These are phyloP conservation scores for Ceratocystis cacaofunesta DNA, from an alignment of 2,329 filamentous ascomycete species.

Conservation along the genomic window DNA sequence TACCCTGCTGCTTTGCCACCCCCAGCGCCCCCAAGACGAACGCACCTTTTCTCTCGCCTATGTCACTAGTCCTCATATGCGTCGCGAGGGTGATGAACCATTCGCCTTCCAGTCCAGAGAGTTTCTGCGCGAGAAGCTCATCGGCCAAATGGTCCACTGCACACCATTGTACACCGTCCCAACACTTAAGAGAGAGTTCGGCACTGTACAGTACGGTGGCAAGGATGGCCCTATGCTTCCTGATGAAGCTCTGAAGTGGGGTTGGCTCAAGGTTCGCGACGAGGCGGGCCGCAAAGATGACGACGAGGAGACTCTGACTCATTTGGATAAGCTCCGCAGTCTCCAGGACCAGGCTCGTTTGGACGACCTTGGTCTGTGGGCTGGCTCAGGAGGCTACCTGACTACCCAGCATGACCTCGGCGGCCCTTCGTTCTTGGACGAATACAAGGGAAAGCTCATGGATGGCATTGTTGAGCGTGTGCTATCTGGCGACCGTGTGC, in stretches of 20 bases:
- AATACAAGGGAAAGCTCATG: slow-evolving; percentile 73
- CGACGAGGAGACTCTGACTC: slow-evolving; percentile 53
- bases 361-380: slow-evolving; percentile 72
- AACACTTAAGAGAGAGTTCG: slow-evolving; percentile 75
- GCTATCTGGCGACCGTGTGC: slow-evolving; percentile 76
- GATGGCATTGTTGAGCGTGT: slow-evolving; percentile 84
- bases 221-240: slow-evolving; percentile 64
- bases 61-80: slow-evolving; percentile 74
- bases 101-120: slow-evolving; percentile 92
- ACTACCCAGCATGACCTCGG: slow-evolving; percentile 69
- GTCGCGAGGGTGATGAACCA: slow-evolving; percentile 79
- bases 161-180: slow-evolving; percentile 77
- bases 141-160: slow-evolving; percentile 80
- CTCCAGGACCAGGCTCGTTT: slow-evolving; percentile 65
- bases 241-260: slow-evolving; percentile 70
- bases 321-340: slow-evolving; percentile 62
- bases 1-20: slow-evolving; percentile 69
- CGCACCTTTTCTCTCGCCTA: slow-evolving; percentile 82
- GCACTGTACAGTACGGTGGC: slow-evolving; percentile 56
- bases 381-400: slow-evolving; percentile 48
- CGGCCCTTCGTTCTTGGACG: slow-evolving; percentile 57
- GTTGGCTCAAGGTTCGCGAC: slow-evolving; percentile 86
- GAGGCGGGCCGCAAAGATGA: slow-evolving; percentile 89
- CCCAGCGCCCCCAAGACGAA: slow-evolving; percentile 69
- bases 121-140: slow-evolving; percentile 66